phyloP scores from a whole-genome alignment of 2,329 filamentous ascomycete species.

The Penicillium sclerotiorum region DNA sequence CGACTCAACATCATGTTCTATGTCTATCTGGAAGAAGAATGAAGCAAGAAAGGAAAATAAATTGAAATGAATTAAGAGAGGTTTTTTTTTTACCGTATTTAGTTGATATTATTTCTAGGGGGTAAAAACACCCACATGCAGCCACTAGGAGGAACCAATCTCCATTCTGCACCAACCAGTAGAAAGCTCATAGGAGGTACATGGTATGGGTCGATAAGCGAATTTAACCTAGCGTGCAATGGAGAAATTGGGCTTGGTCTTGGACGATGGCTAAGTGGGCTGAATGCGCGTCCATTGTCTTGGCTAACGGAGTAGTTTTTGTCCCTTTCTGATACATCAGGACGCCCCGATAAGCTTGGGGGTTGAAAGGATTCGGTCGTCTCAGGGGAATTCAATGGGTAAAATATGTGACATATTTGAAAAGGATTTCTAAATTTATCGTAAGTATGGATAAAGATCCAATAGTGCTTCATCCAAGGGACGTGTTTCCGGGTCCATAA shows the following conservation, averaged over 20 bases:
- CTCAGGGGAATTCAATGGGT: no score
- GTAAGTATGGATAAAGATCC: no score
- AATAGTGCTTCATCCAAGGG: no score
- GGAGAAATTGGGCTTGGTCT: not conserved
- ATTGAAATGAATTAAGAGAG: not conserved
- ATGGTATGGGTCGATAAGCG: not conserved
- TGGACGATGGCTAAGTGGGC: not conserved
- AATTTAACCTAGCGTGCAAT: not conserved
- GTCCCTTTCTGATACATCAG: no score
- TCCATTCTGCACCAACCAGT: not conserved
- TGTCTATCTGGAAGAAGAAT: not conserved
- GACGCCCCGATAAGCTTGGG: no score
- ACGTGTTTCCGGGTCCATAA: no score
- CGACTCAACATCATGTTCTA: not conserved
- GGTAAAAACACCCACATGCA: not conserved
- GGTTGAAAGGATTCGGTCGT: no score
- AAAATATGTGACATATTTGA: no score
- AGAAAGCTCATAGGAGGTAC: not conserved
- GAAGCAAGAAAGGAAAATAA: not conserved
- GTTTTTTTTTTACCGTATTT: no score
- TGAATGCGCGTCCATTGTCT: not conserved
- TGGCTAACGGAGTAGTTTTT: not conserved
- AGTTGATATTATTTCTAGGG: not conserved
- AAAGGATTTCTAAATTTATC: no score
- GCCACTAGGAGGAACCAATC: not conserved